Evolutionary conservation across 129 eudicot genomes (phyloP).

Genomic region (Chrysanthemum seticuspe): DNA sequence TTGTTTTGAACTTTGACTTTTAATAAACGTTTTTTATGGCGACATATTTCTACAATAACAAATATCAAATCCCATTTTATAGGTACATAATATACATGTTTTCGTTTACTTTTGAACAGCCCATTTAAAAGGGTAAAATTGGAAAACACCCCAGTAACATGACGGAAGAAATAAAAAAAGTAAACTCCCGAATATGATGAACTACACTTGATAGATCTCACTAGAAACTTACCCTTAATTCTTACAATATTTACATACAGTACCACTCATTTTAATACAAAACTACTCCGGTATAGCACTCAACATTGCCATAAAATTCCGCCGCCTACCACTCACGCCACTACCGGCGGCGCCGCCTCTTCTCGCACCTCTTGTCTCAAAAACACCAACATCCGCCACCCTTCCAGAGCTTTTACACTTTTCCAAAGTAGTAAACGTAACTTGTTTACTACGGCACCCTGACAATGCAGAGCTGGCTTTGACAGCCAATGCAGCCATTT

Average conservation of each 20-base stretch:
- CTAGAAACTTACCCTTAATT: conserved; percentile 29
- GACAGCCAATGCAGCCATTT: conserved; percentile 97
- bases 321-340: conserved; percentile 44
- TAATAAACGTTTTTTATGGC: no score
- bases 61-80: no score
- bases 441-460: conserved; percentile 56
- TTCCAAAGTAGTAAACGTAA: conserved; percentile 30
- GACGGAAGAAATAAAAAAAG: background rate
- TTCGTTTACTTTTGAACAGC: conserved; percentile 7
- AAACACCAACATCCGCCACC: conserved; percentile 46
- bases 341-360: conserved; percentile 29
- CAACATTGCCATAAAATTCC: conserved; percentile 46
- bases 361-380: conserved; percentile 18
- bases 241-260: conserved; percentile 39
- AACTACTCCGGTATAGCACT: conserved; percentile 75
- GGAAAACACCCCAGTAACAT: conserved; percentile 19
- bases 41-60: no score
- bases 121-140: conserved; percentile 30
- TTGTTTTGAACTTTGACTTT: no score
- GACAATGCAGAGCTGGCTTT: conserved; percentile 85
- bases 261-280: background rate
- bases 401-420: conserved; percentile 34
- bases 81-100: background rate
- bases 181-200: conserved; percentile 40
- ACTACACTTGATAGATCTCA: conserved; percentile 34